A percentile compares a stretch with the other conserved stretches of the same genome.
phyloP scores from a whole-genome alignment of 2,329 filamentous ascomycete genomes.

The Meredithiella fracta region DNA sequence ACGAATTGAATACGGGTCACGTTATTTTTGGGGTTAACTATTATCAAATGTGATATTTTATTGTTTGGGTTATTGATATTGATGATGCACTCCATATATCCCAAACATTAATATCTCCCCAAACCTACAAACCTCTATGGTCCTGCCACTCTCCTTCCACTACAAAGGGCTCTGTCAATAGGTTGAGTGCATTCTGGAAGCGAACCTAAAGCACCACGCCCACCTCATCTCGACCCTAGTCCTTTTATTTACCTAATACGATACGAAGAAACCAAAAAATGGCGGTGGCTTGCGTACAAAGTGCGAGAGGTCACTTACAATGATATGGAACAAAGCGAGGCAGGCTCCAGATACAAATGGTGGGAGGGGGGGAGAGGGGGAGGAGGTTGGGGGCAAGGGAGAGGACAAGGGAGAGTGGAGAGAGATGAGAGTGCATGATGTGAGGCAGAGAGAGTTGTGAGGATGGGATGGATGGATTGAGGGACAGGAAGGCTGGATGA shows the following conservation, averaged over 20 bases:
- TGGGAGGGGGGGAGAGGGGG: background rate
- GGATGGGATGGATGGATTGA: too few relatives aligned
- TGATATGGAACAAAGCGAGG: too few relatives aligned
- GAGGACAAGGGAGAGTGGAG: background rate
- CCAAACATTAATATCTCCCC: too few relatives aligned
- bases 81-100: too few relatives aligned
- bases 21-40: too few relatives aligned
- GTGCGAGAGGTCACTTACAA: too few relatives aligned
- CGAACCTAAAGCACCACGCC: too few relatives aligned
- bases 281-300: background rate
- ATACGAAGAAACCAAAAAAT: background rate
- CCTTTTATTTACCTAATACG: background rate
- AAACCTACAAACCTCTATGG: background rate
- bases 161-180: background rate
- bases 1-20: background rate
- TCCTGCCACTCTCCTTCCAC: background rate
- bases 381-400: background rate
- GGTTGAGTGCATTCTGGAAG: background rate
- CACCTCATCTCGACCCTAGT: too few relatives aligned
- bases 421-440: too few relatives aligned
- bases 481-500: background rate
- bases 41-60: too few relatives aligned
- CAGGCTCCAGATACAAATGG: background rate
- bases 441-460: too few relatives aligned
- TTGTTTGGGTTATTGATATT: too few relatives aligned